Conservation (phyloP, 805 yeast genomes). For the Saccharomycopsis capsularis region DNA sequence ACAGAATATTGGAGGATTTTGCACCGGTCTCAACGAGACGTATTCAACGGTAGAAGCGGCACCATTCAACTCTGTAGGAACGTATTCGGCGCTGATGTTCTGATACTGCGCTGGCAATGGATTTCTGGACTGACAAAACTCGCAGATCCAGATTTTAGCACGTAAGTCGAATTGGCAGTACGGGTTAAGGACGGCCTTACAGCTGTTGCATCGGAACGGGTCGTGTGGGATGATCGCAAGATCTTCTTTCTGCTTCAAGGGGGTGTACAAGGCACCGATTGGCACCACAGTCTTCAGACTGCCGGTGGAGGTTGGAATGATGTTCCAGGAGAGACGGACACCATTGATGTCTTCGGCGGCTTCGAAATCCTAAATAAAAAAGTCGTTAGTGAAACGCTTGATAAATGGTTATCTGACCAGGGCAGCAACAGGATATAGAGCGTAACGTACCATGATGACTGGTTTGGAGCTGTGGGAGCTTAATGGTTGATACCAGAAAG, state of each 20-base stretch:
- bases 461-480: not conserved
- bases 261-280: constrained; percentile 91
- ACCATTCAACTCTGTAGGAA: constrained; percentile 74
- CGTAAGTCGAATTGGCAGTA: constrained; percentile 74
- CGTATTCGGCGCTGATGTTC: constrained; percentile 62
- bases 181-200: constrained; percentile 84
- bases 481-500: not conserved
- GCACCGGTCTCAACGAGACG: constrained; percentile 71
- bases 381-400: too few species aligned
- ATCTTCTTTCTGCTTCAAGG: constrained; percentile 72
- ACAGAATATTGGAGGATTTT: constrained; percentile 77
- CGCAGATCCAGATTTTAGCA: constrained; percentile 77
- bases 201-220: constrained; percentile 73
- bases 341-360: constrained; percentile 66
- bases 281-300: constrained; percentile 94
- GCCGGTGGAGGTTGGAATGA: constrained; percentile 79
- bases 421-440: not conserved
- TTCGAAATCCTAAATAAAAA: constrained; percentile 40
- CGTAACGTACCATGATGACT: not conserved
- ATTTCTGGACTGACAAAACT: constrained; percentile 71
- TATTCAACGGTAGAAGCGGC: constrained; percentile 77
- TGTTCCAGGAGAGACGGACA: constrained; percentile 71
- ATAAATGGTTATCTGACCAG: too few species aligned
- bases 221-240: constrained; percentile 76
- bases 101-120: constrained; percentile 79